Conservation (phyloP, 1,284 basidiomycete species). For the Prillingera fragicola region DNA sequence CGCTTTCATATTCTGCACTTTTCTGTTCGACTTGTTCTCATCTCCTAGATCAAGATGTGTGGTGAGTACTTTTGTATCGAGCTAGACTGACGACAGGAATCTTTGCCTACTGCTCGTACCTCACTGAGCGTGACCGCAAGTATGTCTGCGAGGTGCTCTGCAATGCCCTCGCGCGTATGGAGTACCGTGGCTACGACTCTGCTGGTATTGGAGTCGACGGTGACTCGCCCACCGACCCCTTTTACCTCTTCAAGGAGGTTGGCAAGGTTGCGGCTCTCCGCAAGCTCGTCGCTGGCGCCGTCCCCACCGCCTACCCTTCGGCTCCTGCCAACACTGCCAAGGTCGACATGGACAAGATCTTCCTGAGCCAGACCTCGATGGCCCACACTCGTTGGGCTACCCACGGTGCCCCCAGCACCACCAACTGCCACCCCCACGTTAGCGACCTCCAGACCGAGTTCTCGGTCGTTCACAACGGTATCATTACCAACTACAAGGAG, state of each 20-base stretch:
- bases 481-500: slow-evolving; percentile 91
- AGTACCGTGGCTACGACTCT: slow-evolving; percentile 98
- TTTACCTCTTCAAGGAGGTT: slow-evolving; percentile 94
- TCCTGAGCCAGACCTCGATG: slow-evolving; percentile 87
- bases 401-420: slow-evolving; percentile 82
- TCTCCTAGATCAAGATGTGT: slow-evolving; percentile 13
- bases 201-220: slow-evolving; percentile 93
- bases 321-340: slow-evolving; percentile 25
- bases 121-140: slow-evolving; percentile 91
- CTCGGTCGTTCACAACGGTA: slow-evolving; percentile 96
- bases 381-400: slow-evolving; percentile 99
- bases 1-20: background rate
- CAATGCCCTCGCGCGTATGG: slow-evolving; percentile 87
- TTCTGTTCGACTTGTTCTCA: background rate
- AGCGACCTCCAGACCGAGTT: slow-evolving; percentile 78
- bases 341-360: slow-evolving; percentile 75
- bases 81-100: slow-evolving; percentile 59
- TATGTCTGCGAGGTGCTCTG: slow-evolving; percentile 87
- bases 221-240: slow-evolving; percentile 61
- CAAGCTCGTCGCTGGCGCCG: slow-evolving; percentile 76
- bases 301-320: slow-evolving; percentile 29
- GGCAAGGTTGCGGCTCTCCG: slow-evolving; percentile 94
- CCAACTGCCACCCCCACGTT: slow-evolving; percentile 94
- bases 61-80: slow-evolving; percentile 8
- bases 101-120: slow-evolving; percentile 88